Percentiles rank a stretch among this genome's conserved stretches.
These are phyloP conservation scores for Gymnopilus junonius DNA, from an alignment of 768 basidiomycete species.

Conservation along the genomic window DNA sequence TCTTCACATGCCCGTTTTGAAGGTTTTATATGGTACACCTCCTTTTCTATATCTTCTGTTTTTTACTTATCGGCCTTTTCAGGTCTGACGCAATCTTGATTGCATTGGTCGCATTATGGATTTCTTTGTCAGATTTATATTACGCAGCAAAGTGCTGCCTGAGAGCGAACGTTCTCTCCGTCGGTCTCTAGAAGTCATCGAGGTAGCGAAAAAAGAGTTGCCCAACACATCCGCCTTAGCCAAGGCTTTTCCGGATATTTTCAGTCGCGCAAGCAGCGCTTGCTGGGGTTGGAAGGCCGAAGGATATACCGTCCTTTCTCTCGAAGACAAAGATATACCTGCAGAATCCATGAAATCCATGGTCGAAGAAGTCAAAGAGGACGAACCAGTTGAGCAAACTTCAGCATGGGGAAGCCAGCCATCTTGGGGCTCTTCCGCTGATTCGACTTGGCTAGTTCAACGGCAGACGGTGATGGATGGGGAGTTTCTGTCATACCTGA, in stretches of 20 bases:
- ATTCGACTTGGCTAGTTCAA: background rate
- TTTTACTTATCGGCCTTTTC: background rate
- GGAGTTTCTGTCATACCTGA: background rate
- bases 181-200: conserved; percentile 46
- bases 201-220: conserved; percentile 51
- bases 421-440: background rate
- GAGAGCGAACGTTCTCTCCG: conserved; percentile 51
- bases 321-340: conserved; percentile 2
- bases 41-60: background rate
- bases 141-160: conserved; percentile 45
- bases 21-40: conserved; percentile 69
- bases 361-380: conserved; percentile 2
- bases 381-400: background rate
- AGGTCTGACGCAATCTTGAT: conserved; percentile 48
- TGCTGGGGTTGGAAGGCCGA: conserved; percentile 54
- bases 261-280: conserved; percentile 51
- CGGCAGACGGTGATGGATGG: background rate
- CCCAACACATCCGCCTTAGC: conserved; percentile 52
- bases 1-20: conserved; percentile 70
- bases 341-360: background rate
- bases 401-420: conserved; percentile 5
- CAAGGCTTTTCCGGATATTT: conserved; percentile 51
- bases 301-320: conserved; percentile 35
- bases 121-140: conserved; percentile 51
- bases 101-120: conserved; percentile 45